Base-by-base conservation (phyloP, 202 grass and related monocot genomes). In the Panicum hallii region DNA sequence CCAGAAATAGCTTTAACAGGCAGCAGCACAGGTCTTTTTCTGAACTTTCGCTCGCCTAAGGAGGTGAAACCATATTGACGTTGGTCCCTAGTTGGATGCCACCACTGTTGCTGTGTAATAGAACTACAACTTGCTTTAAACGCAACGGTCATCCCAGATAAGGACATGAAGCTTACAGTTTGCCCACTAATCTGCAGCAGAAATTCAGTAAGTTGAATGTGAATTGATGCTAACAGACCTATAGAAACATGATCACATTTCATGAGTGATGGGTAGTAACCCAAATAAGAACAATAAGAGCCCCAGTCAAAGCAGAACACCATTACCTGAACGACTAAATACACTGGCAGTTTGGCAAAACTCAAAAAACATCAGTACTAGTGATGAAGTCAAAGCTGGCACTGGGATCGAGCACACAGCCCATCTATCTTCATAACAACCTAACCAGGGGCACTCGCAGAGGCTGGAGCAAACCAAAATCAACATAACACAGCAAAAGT, bases 51-150 rank as follows among this genome's bases (percentile, higher is more conserved):
- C n/a, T 78, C 68, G 28, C 38, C 67, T 48, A 88, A 77, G 52
- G 83, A 85, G 57, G 84, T 28, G 63, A 84, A 90, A 87, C 80
- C 75, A 76, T 84, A 20, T 54, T 61, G 61, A 36, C 19, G 47
- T 9, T 20, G 80, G n/a, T 57, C 70, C 53, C 41, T 70, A 23
- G 81, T 76, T 75, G 80, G 73, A 87, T 75, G 20, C 46, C 44
- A 46, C 53, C 45, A 41, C 4, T 43, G 45, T 5, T 70, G 45
- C 6, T 75, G 79, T 45, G 58, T 30, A 30, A 52, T 47, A 56
- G 43, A 74, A 70, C 75, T 56, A 11, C 53, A 76, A 72, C 70
- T 87, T 87, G 84, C 75, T 75, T 90, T 90, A 8, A 90, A 84
- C 5, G 38, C 84, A 84, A 90, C 20, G 7, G 76, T 81, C 80